Evolutionary conservation across 441 rosid genomes (phyloP).

Genomic region (Melastoma candidum): DNA sequence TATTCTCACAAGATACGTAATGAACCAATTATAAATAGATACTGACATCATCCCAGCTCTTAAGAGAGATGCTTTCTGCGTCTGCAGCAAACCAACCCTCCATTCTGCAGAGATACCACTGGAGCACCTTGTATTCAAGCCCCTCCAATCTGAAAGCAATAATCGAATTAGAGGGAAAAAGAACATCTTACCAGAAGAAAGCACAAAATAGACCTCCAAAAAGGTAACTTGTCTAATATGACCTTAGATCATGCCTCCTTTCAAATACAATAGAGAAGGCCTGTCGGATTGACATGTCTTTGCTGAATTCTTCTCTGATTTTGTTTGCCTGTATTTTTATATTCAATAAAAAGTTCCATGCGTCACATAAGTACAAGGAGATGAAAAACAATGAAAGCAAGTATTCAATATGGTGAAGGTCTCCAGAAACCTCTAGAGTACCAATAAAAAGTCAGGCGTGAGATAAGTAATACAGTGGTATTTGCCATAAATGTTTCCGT

Average conservation of each 20-base stretch:
- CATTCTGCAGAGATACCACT: conserved; percentile 88
- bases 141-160: conserved; percentile 51
- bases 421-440: too few species aligned
- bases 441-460: too few species aligned
- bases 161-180: conserved; percentile 4
- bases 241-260: conserved; percentile 75
- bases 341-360: background rate
- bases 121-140: conserved; percentile 69
- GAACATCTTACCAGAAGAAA: conserved; percentile 4
- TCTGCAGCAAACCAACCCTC: conserved; percentile 96
- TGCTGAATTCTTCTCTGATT: conserved; percentile 59
- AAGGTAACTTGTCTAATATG: conserved; percentile 3
- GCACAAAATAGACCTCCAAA: background rate
- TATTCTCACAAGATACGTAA: too few species aligned
- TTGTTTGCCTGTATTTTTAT: conserved; percentile 42
- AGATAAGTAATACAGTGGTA: too few species aligned
- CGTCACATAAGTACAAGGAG: conserved; percentile 15
- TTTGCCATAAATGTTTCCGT: too few species aligned
- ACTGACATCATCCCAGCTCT: conserved; percentile 86
- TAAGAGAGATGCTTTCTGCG: conserved; percentile 76
- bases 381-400: background rate
- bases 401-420: background rate
- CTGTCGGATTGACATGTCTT: conserved; percentile 80
- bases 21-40: too few species aligned
- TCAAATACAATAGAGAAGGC: conserved; percentile 62